Evolutionary conservation across 257 asterid species (phyloP), one percentile per base, ranked within the genome.

Genomic region (Solanum commersonii): DNA sequence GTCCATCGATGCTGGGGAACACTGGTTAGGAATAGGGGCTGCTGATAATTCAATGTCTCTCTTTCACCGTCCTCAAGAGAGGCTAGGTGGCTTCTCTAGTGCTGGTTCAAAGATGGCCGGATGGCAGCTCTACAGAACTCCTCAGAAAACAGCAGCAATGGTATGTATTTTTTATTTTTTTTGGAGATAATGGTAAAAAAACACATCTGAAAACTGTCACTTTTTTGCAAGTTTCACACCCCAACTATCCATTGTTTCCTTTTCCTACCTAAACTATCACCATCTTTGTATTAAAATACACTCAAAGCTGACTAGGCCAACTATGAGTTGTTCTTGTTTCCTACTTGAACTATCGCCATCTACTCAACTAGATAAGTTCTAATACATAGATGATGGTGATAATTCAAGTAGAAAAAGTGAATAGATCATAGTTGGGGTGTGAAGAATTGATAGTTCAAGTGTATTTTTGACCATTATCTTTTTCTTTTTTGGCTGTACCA

Each of bases 11-110:
- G 98, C 98, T 22, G 95, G 98, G 76, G 99, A 97, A 86, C 95
- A 97, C 90, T 97, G 99, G 99, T 90, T 97, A 76, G 99, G 98
- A 89, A 88, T 97, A 12, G 99, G 98, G 42, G 99, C 99, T 88
- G 96, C 98, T n/a, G 99, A 97, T 92, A 97, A 95, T 87, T 95
- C 99, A 42, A 96, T 97, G 99, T 96, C 99, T 87, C 98, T 97
- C 83, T 97, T 95, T 91, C 95, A 97, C 87, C 97, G 99, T 60
- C 98, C 98, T 89, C 98, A 96, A 89, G 99, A 97, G 86, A 95
- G 99, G 89, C 93, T 93, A 52, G 98, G 97, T 87, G 96, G 96
- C 72, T 85, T 95, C 88, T 89, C 99, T 84, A 89, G 90, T 87
- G 83, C 96, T 20, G 98, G 97, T 74, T 92, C 96, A 18, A 96